Conservation (phyloP, 352 stramenopile genomes). For the Phytophthora macrochlamydospora region DNA sequence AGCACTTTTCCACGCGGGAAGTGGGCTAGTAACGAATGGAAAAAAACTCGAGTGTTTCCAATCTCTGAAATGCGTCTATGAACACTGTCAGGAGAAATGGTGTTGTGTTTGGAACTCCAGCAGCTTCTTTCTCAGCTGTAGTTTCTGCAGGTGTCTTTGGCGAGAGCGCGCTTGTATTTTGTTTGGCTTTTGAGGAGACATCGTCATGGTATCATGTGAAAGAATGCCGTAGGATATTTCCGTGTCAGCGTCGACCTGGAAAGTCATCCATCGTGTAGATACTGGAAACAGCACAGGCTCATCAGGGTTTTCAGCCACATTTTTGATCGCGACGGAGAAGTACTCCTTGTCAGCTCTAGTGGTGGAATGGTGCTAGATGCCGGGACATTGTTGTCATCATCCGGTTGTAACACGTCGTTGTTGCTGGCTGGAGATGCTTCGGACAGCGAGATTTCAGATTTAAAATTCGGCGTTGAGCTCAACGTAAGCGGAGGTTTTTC, state of each 20-base stretch:
- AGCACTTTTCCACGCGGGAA: constrained; percentile 73
- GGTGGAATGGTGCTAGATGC: constrained; percentile 4
- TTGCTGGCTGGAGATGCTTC: constrained; percentile 21
- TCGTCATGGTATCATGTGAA: constrained; percentile 32
- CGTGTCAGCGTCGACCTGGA: constrained; percentile 52
- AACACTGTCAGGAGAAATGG: constrained; percentile 70
- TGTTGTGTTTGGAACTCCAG: constrained; percentile 4
- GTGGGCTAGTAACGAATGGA: constrained; percentile 54
- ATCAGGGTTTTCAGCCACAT: constrained; percentile 16
- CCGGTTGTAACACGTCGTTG: constrained; percentile 18
- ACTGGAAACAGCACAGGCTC: constrained; percentile 40
- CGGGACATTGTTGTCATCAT: constrained; percentile 1
- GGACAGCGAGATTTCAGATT: constrained; percentile 12
- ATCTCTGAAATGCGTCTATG: constrained; percentile 64
- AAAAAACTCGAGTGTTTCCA: constrained; percentile 72
- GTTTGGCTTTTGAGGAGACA: constrained; percentile 7
- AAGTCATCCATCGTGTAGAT: constrained; percentile 45
- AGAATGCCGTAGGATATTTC: constrained; percentile 57
- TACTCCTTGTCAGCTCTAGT: constrained; percentile 20
- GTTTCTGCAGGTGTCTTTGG: constrained; percentile 10
- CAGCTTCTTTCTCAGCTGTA: constrained; percentile 17
- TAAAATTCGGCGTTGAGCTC: constrained; percentile 28
- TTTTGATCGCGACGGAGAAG: not conserved
- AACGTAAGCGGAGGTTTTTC: constrained; percentile 26
- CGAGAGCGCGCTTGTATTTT: not conserved